These are phyloP conservation scores for Cornus florida DNA, from an alignment of 148 eudicot genomes.

Conservation along the genomic window DNA sequence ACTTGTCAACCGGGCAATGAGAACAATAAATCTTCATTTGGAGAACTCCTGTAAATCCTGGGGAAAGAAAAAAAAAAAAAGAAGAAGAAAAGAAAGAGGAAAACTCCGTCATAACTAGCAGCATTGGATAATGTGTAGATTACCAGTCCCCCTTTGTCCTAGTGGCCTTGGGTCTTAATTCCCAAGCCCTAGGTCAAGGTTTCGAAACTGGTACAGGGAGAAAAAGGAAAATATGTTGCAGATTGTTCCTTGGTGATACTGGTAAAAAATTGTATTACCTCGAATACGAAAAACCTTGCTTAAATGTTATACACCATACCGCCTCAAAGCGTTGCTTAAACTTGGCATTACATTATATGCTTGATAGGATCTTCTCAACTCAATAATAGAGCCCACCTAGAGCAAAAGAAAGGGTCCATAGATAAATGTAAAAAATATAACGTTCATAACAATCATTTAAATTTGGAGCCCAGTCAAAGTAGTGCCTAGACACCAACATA, in stretches of 20 bases:
- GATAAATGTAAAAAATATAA: background rate
- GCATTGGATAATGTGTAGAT: background rate
- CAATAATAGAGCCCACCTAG: slow-evolving; percentile 96
- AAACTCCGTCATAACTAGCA: background rate
- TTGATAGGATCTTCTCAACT: slow-evolving; percentile 94
- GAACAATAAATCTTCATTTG: background rate
- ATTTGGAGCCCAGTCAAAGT: background rate
- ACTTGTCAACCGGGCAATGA: background rate
- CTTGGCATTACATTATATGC: slow-evolving; percentile 97
- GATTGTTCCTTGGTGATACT: slow-evolving; percentile 1
- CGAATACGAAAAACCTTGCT: background rate
- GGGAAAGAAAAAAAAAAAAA: no score
- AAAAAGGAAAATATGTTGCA: no score
- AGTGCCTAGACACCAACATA: background rate
- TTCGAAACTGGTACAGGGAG: no score
- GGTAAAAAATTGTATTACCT: slow-evolving; percentile 6
- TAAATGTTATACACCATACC: slow-evolving; percentile 68
- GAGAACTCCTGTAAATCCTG: background rate
- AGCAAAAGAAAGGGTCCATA: slow-evolving; percentile 3
- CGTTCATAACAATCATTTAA: background rate
- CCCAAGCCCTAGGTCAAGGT: no score
- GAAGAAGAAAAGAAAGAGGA: no score
- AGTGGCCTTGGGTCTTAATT: no score
- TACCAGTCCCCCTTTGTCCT: no score
- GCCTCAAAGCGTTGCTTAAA: slow-evolving; percentile 76